Conservation (phyloP, 192 early-diverging fungal genomes). For the Backusella tarrabulga region DNA sequence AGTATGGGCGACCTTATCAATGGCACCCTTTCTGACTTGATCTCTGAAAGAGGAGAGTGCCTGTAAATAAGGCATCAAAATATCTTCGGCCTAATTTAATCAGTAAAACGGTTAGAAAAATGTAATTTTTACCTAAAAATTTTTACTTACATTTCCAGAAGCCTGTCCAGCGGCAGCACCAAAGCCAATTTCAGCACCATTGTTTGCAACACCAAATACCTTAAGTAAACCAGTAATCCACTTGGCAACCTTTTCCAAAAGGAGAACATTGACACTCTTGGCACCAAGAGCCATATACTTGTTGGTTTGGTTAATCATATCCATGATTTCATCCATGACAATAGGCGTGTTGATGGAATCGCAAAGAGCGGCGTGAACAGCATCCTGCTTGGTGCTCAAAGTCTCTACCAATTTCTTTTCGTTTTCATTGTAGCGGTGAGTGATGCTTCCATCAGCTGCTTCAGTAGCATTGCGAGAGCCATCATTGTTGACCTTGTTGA, state of each 20-base stretch:
- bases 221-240: slow-evolving; percentile 83
- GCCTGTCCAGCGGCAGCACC: slow-evolving; percentile 35
- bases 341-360: slow-evolving; percentile 90
- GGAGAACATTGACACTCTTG: slow-evolving; percentile 58
- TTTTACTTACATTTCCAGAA: slow-evolving; percentile 38
- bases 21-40: slow-evolving; percentile 73
- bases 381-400: slow-evolving; percentile 63
- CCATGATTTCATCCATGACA: slow-evolving; percentile 79
- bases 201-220: slow-evolving; percentile 80
- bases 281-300: slow-evolving; percentile 71
- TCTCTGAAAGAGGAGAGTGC: slow-evolving; percentile 89
- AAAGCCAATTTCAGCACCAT: slow-evolving; percentile 71
- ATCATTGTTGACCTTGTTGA: slow-evolving; percentile 66
- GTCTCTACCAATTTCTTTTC: slow-evolving; percentile 71
- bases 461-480: slow-evolving; percentile 42
- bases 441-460: slow-evolving; percentile 27
- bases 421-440: slow-evolving; percentile 66
- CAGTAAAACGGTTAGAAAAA: not conserved
- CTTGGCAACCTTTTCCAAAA: slow-evolving; percentile 74
- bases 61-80: slow-evolving; percentile 76
- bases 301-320: slow-evolving; percentile 78
- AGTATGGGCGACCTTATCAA: slow-evolving; percentile 43
- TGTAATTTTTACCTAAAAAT: not conserved
- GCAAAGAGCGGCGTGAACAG: slow-evolving; percentile 83
- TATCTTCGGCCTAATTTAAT: slow-evolving; percentile 48